Percentiles rank a stretch among this genome's conserved stretches.
These are phyloP conservation scores for Peronospora belbahrii DNA, from an alignment of 352 stramenopile genomes.

Conservation along the genomic window DNA sequence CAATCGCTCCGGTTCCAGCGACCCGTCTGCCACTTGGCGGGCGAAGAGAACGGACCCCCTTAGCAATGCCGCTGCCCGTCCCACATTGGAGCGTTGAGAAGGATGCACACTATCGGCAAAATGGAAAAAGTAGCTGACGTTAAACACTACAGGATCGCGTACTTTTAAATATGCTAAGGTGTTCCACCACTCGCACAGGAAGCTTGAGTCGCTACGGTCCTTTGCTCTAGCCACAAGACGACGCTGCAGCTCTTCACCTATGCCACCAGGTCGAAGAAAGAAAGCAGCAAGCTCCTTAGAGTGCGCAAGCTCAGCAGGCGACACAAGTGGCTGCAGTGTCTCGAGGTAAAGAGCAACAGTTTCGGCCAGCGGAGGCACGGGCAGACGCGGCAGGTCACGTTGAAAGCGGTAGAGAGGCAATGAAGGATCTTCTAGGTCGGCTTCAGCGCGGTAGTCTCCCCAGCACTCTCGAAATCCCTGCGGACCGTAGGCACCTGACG, in stretches of 20 bases:
- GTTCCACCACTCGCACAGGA: slow-evolving; percentile 77
- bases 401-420: slow-evolving; percentile 81
- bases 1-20: slow-evolving; percentile 82
- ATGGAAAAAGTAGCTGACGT: slow-evolving; percentile 89
- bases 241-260: slow-evolving; percentile 74
- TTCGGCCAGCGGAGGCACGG: slow-evolving; percentile 84
- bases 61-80: slow-evolving; percentile 76
- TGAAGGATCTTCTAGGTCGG: slow-evolving; percentile 48
- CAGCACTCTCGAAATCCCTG: slow-evolving; percentile 92
- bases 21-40: slow-evolving; percentile 77
- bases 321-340: slow-evolving; percentile 81
- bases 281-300: slow-evolving; percentile 60
- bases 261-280: slow-evolving; percentile 46
- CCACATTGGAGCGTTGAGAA: slow-evolving; percentile 52
- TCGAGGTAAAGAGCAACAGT: slow-evolving; percentile 88
- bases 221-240: slow-evolving; percentile 49
- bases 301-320: slow-evolving; percentile 56
- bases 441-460: slow-evolving; percentile 84
- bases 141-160: slow-evolving; percentile 78
- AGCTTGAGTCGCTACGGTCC: slow-evolving; percentile 59
- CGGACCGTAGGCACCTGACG: slow-evolving; percentile 28
- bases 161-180: slow-evolving; percentile 66
- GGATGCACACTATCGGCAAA: slow-evolving; percentile 58
- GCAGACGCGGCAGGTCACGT: slow-evolving; percentile 78
- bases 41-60: slow-evolving; percentile 86